Evolutionary conservation across 805 yeast species (phyloP), one percentile per base, ranked within the genome.

Genomic region (Trichomonascus vanleenenianus): DNA sequence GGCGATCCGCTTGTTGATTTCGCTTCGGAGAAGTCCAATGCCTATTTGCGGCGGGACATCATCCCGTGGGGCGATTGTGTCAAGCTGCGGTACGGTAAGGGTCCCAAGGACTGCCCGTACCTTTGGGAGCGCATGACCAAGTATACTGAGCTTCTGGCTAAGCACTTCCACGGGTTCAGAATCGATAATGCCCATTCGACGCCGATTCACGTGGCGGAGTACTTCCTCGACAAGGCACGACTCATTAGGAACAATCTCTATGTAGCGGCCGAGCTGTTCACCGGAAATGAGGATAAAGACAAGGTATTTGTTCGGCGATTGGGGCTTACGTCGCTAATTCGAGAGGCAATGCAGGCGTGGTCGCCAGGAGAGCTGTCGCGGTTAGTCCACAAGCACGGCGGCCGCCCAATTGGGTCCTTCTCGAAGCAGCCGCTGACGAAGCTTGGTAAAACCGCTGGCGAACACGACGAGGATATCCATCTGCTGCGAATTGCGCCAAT

Each of bases 271-370:
- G 98, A 91, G 61, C 71, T 91, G 35, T 91, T 91, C 63, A 78
- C 94, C 2, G 98, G 98, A 10, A 85, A 94, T 12, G 96, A 89
- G 61, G 84, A 78, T 15, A 75, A 85, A 77, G 98, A 91, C 66
- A 83, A 84, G 56, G 68, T 91, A 16, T 91, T 85, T 61, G 96
- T 91, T 11, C 96, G 91, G 64, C 72, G 94, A 54, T 73, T 93
- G 38, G 97, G 96, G 14, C 82, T 93, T 46, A 83, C 87, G 34
- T 82, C 96, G 3, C 71, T 93, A 53, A 84, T 91, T 45, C 77
- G 98, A 59, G 98, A 91, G 60, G 97, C 97, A 0, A 91, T 93
- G 95, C 97, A 88, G 66, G 93, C 97, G 1, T 82, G 93, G 81
- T 79, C 83, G 10, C 93, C 85, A 10, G 81, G 76, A 33, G 97